Evolutionary conservation across 1,284 basidiomycete species (phyloP).

Genomic region (Neotropicomus parvogracilis): DNA sequence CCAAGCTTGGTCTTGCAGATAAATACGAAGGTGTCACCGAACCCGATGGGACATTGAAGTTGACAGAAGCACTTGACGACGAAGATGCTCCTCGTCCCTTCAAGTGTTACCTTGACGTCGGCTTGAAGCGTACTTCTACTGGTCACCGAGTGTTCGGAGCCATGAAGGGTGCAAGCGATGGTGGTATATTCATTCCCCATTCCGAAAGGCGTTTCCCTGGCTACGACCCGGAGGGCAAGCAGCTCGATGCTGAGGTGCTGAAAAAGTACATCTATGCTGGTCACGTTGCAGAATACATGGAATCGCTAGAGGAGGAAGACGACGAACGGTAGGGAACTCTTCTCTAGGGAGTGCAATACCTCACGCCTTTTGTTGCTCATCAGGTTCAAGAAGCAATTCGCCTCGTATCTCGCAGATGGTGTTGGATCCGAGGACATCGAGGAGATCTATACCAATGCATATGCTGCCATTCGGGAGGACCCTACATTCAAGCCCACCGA

Average conservation of each 20-base stretch:
- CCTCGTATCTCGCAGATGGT: slow-evolving; percentile 93
- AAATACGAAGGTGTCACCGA: slow-evolving; percentile 97
- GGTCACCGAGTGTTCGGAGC: slow-evolving; percentile 98
- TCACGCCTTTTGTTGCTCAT: slow-evolving; percentile 6
- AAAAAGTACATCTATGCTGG: slow-evolving; percentile 99
- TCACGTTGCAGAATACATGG: slow-evolving; percentile 99
- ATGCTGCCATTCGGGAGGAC: slow-evolving; percentile 94
- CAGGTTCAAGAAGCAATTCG: slow-evolving; percentile 98
- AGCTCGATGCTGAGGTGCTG: slow-evolving; percentile 90
- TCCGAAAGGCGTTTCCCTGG: slow-evolving; percentile 99
- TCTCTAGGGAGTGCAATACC: neutral
- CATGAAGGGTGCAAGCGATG: slow-evolving; percentile 98
- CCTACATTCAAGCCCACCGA: slow-evolving; percentile 89
- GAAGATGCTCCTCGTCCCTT: slow-evolving; percentile 97
- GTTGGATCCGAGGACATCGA: slow-evolving; percentile 97
- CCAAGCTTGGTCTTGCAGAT: slow-evolving; percentile 95
- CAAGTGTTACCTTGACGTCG: slow-evolving; percentile 98
- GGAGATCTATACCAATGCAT: slow-evolving; percentile 90
- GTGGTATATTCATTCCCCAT: slow-evolving; percentile 98
- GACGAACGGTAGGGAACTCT: slow-evolving; percentile 73
- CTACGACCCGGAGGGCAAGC: slow-evolving; percentile 92
- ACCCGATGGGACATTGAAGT: slow-evolving; percentile 81
- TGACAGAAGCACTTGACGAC: slow-evolving; percentile 84
- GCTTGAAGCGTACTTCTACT: slow-evolving; percentile 96
- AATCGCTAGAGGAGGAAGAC: slow-evolving; percentile 98